Evolutionary conservation across 129 eudicot genomes (phyloP).

Genomic region (Chrysanthemum lavandulifolium): DNA sequence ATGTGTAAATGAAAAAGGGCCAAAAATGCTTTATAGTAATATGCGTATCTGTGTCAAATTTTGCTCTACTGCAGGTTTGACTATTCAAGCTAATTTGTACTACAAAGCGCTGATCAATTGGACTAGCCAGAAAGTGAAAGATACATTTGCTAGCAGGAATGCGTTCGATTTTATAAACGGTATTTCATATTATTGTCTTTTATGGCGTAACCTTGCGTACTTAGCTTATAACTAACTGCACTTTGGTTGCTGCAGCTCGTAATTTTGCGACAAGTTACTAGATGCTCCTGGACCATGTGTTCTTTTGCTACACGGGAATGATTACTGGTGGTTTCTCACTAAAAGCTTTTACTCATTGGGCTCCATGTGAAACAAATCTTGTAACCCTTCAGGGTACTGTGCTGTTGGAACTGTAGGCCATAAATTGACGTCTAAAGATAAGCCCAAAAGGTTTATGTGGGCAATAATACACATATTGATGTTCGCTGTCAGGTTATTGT

Average conservation of each 20-base stretch:
- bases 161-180: constrained; percentile 87
- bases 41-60: not conserved
- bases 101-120: constrained; percentile 87
- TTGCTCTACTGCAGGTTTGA: constrained; percentile 56
- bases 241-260: constrained; percentile 53
- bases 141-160: constrained; percentile 68
- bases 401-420: constrained; percentile 85
- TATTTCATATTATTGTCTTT: constrained; percentile 22
- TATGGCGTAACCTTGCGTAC: constrained; percentile 7
- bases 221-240: not conserved
- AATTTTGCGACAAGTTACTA: constrained; percentile 71
- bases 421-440: constrained; percentile 62
- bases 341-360: constrained; percentile 92
- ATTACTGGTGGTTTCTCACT: constrained; percentile 93
- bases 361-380: constrained; percentile 81
- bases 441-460: constrained; percentile 60
- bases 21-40: no score
- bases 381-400: constrained; percentile 84
- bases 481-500: constrained; percentile 74
- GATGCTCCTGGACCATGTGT: constrained; percentile 96
- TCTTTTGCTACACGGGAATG: constrained; percentile 96
- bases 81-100: constrained; percentile 87
- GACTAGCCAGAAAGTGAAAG: constrained; percentile 98
- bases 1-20: no score
- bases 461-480: constrained; percentile 60